phyloP scores from a whole-genome alignment of 1,139 yeast genomes.

The Hansenula sp. region DNA sequence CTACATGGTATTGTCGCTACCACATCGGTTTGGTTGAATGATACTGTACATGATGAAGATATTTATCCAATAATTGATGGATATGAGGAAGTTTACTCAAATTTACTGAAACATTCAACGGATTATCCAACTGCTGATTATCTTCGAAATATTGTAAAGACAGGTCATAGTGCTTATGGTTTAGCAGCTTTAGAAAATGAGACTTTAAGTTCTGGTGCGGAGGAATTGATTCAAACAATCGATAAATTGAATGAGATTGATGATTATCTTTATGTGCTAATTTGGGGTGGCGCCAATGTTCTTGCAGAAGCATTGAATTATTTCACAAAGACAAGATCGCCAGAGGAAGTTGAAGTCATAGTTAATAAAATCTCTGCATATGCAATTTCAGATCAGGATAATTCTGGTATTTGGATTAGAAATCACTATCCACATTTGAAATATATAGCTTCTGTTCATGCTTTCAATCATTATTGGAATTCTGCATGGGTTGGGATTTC shows the following conservation, averaged over 20 bases:
- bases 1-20: conserved; percentile 27
- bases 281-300: conserved; percentile 28
- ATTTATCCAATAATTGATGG: conserved; percentile 26
- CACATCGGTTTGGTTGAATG: conserved; percentile 27
- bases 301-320: conserved; percentile 26
- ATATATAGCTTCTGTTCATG: conserved; percentile 25
- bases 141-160: conserved; percentile 20
- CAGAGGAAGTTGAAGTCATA: conserved; percentile 11
- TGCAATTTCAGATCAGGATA: conserved; percentile 28
- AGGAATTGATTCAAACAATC: conserved; percentile 19
- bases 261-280: conserved; percentile 19
- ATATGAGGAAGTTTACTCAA: conserved; percentile 22
- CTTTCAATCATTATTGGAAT: conserved; percentile 24
- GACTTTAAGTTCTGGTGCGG: conserved; percentile 22
- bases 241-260: conserved; percentile 12
- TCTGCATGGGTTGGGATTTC: conserved; percentile 28
- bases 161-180: conserved; percentile 24
- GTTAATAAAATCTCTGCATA: conserved; percentile 20
- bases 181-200: conserved; percentile 16
- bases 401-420: conserved; percentile 28
- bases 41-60: conserved; percentile 25
- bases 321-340: conserved; percentile 14
- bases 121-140: conserved; percentile 23
- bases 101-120: conserved; percentile 21
- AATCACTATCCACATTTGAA: conserved; percentile 20